Evolutionary conservation across 192 early-diverging fungal genomes (phyloP).

Genomic region (Dissophora globulifera): DNA sequence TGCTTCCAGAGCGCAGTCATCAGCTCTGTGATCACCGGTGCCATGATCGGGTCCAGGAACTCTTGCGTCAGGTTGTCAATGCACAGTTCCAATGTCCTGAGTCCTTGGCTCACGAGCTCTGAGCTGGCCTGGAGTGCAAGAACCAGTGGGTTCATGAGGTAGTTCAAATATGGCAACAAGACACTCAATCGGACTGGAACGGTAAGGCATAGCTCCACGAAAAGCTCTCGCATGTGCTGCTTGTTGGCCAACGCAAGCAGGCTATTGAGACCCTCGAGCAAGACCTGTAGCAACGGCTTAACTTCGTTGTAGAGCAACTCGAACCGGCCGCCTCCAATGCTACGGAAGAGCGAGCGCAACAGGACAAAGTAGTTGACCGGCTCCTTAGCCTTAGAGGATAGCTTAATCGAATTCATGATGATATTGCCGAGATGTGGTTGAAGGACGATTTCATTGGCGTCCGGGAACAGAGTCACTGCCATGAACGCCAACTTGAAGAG

Average conservation of each 20-base stretch:
- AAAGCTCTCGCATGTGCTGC: slow-evolving; percentile 91
- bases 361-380: slow-evolving; percentile 95
- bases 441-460: slow-evolving; percentile 90
- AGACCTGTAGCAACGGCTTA: slow-evolving; percentile 88
- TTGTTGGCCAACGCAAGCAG: slow-evolving; percentile 82
- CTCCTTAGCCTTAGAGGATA: slow-evolving; percentile 83
- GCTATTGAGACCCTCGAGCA: slow-evolving; percentile 92
- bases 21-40: slow-evolving; percentile 91
- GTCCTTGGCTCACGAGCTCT: slow-evolving; percentile 94
- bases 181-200: slow-evolving; percentile 96
- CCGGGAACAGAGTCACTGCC: slow-evolving; percentile 92
- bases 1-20: slow-evolving; percentile 96
- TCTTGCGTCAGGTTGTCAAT: slow-evolving; percentile 98
- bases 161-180: slow-evolving; percentile 90
- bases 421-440: slow-evolving; percentile 93
- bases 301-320: slow-evolving; percentile 97
- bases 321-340: slow-evolving; percentile 97
- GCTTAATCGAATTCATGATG: slow-evolving; percentile 88
- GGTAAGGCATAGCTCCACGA: slow-evolving; percentile 96
- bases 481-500: slow-evolving; percentile 95
- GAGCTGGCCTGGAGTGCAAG: slow-evolving; percentile 90
- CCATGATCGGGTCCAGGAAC: slow-evolving; percentile 96
- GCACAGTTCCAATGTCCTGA: slow-evolving; percentile 96
- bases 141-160: slow-evolving; percentile 96
- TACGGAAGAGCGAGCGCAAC: slow-evolving; percentile 90